A percentile compares a stretch with the other conserved stretches of the same genome.
These are phyloP conservation scores for Penicillium cataractarum DNA, from an alignment of 495 filamentous ascomycete genomes.

Conservation along the genomic window DNA sequence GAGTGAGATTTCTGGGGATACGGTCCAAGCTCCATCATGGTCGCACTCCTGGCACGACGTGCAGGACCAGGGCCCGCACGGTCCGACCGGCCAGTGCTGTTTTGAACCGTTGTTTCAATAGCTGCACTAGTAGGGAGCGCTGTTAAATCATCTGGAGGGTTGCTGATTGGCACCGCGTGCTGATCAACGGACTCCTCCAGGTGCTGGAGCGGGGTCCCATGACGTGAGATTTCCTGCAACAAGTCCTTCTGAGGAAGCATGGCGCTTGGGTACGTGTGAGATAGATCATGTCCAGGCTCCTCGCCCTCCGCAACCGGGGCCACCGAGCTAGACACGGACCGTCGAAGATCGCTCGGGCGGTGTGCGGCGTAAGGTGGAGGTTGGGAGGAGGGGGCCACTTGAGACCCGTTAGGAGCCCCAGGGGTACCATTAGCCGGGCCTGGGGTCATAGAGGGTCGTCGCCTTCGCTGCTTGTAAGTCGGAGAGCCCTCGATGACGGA, in stretches of 20 bases:
- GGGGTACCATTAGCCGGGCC: conserved; percentile 66
- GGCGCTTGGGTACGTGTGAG: conserved; percentile 66
- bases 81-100: conserved; percentile 63
- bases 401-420: conserved; percentile 63
- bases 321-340: conserved; percentile 89
- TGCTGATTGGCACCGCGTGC: conserved; percentile 62
- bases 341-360: conserved; percentile 82
- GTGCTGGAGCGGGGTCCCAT: conserved; percentile 82
- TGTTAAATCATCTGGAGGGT: conserved; percentile 67
- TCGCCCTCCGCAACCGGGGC: conserved; percentile 79
- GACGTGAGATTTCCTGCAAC: conserved; percentile 79
- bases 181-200: conserved; percentile 78
- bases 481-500: conserved; percentile 97
- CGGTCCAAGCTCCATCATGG: conserved; percentile 92
- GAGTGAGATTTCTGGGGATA: conserved; percentile 98
- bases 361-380: conserved; percentile 59
- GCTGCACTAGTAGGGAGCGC: conserved; percentile 67
- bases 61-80: conserved; percentile 71
- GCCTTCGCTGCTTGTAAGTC: conserved; percentile 95
- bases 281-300: conserved; percentile 67
- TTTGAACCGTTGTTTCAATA: conserved; percentile 58
- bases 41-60: conserved; percentile 90
- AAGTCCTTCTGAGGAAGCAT: conserved; percentile 76
- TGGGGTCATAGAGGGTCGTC: conserved; percentile 88
- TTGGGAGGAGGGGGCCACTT: conserved; percentile 39